Evolutionary conservation across 768 basidiomycete genomes (phyloP).

Genomic region (Peribolospora baueri): DNA sequence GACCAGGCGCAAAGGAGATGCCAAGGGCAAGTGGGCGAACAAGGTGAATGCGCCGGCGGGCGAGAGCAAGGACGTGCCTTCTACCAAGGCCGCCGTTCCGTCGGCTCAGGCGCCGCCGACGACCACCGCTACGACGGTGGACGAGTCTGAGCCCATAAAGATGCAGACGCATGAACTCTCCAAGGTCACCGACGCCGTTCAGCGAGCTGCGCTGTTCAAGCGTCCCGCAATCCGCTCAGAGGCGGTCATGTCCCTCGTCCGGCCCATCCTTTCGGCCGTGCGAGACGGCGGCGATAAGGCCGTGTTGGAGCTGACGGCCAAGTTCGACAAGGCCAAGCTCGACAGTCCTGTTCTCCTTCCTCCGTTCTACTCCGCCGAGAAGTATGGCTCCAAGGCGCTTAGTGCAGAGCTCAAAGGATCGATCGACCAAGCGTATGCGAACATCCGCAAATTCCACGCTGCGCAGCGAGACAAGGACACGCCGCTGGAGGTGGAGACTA

Average conservation of each 20-base stretch:
- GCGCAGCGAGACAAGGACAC: constrained; percentile 52
- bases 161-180: no score
- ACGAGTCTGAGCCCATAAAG: no score
- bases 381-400: constrained; percentile 27
- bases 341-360: constrained; percentile 34
- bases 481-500: constrained; percentile 63
- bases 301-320: constrained; percentile 65
- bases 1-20: constrained; percentile 66
- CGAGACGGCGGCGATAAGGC: constrained; percentile 49
- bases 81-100: constrained; percentile 2
- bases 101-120: no score
- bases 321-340: constrained; percentile 66
- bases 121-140: no score
- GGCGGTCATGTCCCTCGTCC: constrained; percentile 78
- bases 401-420: constrained; percentile 43
- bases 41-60: neutral
- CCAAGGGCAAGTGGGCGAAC: constrained; percentile 42
- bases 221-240: constrained; percentile 32
- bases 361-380: constrained; percentile 40
- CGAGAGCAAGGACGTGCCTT: constrained; percentile 10
- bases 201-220: constrained; percentile 4
- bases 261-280: constrained; percentile 77
- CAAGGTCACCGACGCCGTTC: neutral
- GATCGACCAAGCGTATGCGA: constrained; percentile 71
- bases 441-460: constrained; percentile 70